These are phyloP conservation scores for Serendipita indica DNA, from an alignment of 768 basidiomycete genomes.

Conservation along the genomic window DNA sequence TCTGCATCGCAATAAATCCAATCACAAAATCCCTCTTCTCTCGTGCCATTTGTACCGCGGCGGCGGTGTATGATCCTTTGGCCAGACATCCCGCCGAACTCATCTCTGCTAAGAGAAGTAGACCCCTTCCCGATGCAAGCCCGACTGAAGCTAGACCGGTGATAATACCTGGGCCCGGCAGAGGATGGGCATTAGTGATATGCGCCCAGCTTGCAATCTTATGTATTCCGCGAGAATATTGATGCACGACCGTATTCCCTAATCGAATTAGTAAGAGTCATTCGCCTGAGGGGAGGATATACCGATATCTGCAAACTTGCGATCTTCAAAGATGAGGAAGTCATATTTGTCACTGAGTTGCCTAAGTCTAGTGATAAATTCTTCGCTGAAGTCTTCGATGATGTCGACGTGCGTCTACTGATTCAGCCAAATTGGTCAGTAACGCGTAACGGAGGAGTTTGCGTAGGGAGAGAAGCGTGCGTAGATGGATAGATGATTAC, in stretches of 20 bases:
- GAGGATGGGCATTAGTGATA: slow-evolving; percentile 90
- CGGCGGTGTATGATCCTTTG: slow-evolving; percentile 65
- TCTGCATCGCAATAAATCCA: slow-evolving; percentile 84
- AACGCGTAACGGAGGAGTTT: background rate
- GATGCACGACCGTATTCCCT: slow-evolving; percentile 94
- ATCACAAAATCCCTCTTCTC: slow-evolving; percentile 74
- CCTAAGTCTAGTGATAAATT: slow-evolving; percentile 52
- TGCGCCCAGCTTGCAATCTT: slow-evolving; percentile 93
- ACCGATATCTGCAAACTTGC: slow-evolving; percentile 99
- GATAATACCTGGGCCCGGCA: slow-evolving; percentile 91
- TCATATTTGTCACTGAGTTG: slow-evolving; percentile 66
- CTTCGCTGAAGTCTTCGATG: slow-evolving; percentile 73
- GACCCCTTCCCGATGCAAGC: slow-evolving; percentile 65
- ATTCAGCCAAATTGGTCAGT: slow-evolving; percentile 19
- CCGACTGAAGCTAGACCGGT: slow-evolving; percentile 82
- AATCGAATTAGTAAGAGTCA: background rate
- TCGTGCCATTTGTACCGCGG: slow-evolving; percentile 79
- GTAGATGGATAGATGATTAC: slow-evolving; percentile 31
- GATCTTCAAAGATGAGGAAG: slow-evolving; percentile 94
- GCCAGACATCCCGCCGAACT: slow-evolving; percentile 79
- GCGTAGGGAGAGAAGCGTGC: background rate
- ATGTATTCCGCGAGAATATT: slow-evolving; percentile 87
- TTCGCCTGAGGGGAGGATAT: slow-evolving; percentile 16
- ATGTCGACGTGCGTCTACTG: slow-evolving; percentile 91
- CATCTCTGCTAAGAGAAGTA: slow-evolving; percentile 93